Evolutionary conservation across 257 asterid genomes (phyloP).

Genomic region (Lantana camara): DNA sequence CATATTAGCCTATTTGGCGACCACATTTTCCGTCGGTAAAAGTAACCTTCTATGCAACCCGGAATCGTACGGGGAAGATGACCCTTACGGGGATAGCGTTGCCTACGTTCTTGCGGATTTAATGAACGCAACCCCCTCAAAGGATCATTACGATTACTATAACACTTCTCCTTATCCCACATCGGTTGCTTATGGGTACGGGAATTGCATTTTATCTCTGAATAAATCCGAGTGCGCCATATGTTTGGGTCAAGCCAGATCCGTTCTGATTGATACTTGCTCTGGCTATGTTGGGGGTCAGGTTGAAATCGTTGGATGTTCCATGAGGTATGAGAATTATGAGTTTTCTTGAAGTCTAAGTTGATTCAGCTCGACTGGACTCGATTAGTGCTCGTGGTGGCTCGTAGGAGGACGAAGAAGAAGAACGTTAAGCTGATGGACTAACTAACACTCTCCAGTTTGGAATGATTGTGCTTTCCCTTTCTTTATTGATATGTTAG

Average conservation of each 20-base stretch:
- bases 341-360: not conserved
- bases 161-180: constrained; percentile 16
- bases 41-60: not conserved
- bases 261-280: not conserved
- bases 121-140: constrained; percentile 13
- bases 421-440: not conserved
- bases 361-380: not conserved
- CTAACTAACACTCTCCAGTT: too few species aligned
- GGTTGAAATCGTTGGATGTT: constrained; percentile 8
- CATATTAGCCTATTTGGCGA: not conserved
- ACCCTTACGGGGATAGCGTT: constrained; percentile 11
- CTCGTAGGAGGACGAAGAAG: not conserved
- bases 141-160: not conserved
- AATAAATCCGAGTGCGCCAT: constrained; percentile 1
- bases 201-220: constrained; percentile 7
- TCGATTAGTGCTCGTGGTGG: not conserved
- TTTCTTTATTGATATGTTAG: too few species aligned
- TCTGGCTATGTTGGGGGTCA: not conserved
- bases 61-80: not conserved
- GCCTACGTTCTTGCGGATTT: constrained; percentile 19
- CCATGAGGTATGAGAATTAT: constrained; percentile 17
- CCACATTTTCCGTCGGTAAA: not conserved
- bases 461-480: too few species aligned
- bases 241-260: constrained; percentile 6
- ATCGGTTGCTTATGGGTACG: constrained; percentile 17